Evolutionary conservation across 2,329 filamentous ascomycete species (phyloP), one percentile per base, ranked within the genome.

Genomic region (Cryoendolithus antarcticus): DNA sequence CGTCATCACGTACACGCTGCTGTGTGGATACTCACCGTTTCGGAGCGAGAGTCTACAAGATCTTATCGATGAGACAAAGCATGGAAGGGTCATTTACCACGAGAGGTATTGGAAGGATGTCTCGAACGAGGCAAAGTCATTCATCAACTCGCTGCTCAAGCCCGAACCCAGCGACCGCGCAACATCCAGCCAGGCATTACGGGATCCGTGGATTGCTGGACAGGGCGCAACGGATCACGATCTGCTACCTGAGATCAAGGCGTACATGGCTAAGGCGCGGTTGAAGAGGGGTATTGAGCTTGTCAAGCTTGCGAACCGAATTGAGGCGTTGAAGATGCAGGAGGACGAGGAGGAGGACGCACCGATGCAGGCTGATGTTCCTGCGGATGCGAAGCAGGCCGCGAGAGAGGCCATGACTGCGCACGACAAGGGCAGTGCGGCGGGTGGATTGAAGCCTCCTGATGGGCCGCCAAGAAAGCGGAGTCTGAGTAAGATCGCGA

Each of bases 101-200:
- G 88, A 95, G 59, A 78, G 89, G 41, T 98, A 96, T 67, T 98
- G 91, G 91, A 91, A 86, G 60, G 91, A 95, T 52, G 91, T 98
- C 54, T 95, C 88, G 59, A 72, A 82, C 36, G 88, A 96, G 50
- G 91, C 88, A 49, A 98, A 96, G 67, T 78, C 89, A 49, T 98
- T 98, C 60, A 96, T 98, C 63, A 66, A 81, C 44, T 67, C 70
- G 41, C 72, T 98, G 21, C 73, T 98, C 43, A 80, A 89, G 50
- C 78, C 86, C 3, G 74, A 85, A 49, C 82, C 86, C 2, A 72
- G 78, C 35, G 74, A 82, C 52, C 80, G 93, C 51, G 79, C 77
- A 53, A 81, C 81, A 2, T 93, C 85, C 35, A 30, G 32, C 8
- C 48, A 56, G 35, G 55, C 55, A 4, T 40, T 58, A 10, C 34